Evolutionary conservation across 352 stramenopile genomes (phyloP).

Genomic region (Plasmopara muralis): DNA sequence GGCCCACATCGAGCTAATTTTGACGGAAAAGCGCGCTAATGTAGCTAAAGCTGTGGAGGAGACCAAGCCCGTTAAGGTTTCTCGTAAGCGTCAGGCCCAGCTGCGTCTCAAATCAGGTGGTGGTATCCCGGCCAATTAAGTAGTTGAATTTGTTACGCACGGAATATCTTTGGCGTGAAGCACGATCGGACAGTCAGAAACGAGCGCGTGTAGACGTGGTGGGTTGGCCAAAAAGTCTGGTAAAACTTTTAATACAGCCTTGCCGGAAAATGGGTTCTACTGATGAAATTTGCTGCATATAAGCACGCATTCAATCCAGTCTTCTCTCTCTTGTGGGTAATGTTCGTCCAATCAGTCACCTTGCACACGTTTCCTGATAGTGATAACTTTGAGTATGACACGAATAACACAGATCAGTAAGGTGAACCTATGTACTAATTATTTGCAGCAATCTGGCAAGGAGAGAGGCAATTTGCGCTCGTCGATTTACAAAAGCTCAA

Average conservation of each 20-base stretch:
- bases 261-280: slow-evolving; percentile 72
- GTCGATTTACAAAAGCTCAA: too few species aligned
- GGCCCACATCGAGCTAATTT: slow-evolving; percentile 99
- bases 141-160: slow-evolving; percentile 13
- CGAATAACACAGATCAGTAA: background rate
- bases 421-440: background rate
- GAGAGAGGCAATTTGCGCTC: too few species aligned
- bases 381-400: background rate
- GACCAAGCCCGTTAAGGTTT: slow-evolving; percentile 72
- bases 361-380: background rate
- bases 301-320: slow-evolving; percentile 15
- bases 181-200: slow-evolving; percentile 24
- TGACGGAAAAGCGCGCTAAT: slow-evolving; percentile 94
- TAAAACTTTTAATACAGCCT: slow-evolving; percentile 76
- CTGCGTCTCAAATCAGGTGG: slow-evolving; percentile 85
- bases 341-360: background rate
- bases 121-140: slow-evolving; percentile 79
- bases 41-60: slow-evolving; percentile 91
- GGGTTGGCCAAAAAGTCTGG: slow-evolving; percentile 31
- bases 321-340: background rate
- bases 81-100: slow-evolving; percentile 85
- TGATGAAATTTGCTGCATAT: slow-evolving; percentile 32
- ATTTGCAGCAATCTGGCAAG: background rate
- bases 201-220: slow-evolving; percentile 42
- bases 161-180: slow-evolving; percentile 23